Conservation (phyloP, 352 stramenopile species). For the Phytopythium aichiense region DNA sequence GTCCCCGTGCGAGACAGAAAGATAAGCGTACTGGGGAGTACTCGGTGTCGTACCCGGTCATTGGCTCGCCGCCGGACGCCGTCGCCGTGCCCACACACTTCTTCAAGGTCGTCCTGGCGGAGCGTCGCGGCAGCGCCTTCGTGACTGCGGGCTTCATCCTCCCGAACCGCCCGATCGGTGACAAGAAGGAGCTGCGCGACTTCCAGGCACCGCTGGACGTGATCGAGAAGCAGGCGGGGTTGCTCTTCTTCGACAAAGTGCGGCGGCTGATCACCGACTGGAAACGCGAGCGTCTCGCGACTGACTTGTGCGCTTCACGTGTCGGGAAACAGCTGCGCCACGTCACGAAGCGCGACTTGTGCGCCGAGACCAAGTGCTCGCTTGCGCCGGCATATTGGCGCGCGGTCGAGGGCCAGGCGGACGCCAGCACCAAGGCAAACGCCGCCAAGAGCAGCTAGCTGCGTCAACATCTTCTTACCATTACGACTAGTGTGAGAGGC, state of each 20-base stretch:
- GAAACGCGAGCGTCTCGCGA: background rate
- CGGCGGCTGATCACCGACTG: background rate
- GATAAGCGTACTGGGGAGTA: constrained; percentile 64
- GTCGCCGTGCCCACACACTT: constrained; percentile 95
- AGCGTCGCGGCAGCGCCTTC: constrained; percentile 43
- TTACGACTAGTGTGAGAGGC: constrained; percentile 1
- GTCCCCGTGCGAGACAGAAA: constrained; percentile 30
- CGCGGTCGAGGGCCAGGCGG: constrained; percentile 13
- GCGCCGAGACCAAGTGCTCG: constrained; percentile 59
- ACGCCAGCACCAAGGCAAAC: constrained; percentile 2
- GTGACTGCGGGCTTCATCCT: constrained; percentile 92
- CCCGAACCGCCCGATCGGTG: constrained; percentile 84
- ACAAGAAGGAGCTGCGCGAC: constrained; percentile 70
- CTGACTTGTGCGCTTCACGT: background rate
- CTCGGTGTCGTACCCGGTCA: constrained; percentile 62
- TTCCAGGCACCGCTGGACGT: constrained; percentile 89
- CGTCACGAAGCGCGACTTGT: constrained; percentile 51
- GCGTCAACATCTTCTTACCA: constrained; percentile 2
- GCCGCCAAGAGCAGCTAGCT: constrained; percentile 12
- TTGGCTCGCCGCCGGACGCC: constrained; percentile 85
- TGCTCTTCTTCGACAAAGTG: constrained; percentile 93
- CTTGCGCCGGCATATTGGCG: constrained; percentile 47
- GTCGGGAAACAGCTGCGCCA: constrained; percentile 30
- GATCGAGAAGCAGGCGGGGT: constrained; percentile 90
- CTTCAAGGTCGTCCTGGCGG: constrained; percentile 93